Percentiles rank a stretch among this genome's conserved stretches.
These are phyloP conservation scores for Tylopilus rubrobrunneus DNA, from an alignment of 768 basidiomycete genomes.

Conservation along the genomic window DNA sequence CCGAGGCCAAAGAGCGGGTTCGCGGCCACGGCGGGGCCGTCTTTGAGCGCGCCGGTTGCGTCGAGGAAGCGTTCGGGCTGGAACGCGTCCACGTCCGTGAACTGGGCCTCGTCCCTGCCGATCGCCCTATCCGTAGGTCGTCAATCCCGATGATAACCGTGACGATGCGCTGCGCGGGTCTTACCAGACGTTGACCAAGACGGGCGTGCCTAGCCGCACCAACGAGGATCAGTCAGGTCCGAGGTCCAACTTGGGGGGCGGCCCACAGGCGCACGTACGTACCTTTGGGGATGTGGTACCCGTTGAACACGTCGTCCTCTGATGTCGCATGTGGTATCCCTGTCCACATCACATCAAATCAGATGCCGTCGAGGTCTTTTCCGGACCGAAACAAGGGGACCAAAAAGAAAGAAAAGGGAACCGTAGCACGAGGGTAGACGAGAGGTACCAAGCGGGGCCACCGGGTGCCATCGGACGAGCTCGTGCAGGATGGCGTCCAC, in stretches of 20 bases:
- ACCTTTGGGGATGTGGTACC: slow-evolving; percentile 42
- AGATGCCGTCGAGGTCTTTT: too few species aligned
- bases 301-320: slow-evolving; percentile 25
- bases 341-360: not conserved
- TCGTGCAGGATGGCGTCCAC: slow-evolving; percentile 41
- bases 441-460: slow-evolving; percentile 19
- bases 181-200: slow-evolving; percentile 36
- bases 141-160: too few species aligned
- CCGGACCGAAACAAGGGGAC: not conserved
- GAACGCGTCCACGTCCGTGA: slow-evolving; percentile 21
- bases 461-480: slow-evolving; percentile 25
- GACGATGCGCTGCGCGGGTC: not conserved
- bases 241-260: too few species aligned
- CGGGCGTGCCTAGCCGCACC: slow-evolving; percentile 20
- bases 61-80: slow-evolving; percentile 25
- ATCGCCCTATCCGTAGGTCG: slow-evolving; percentile 19
- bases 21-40: slow-evolving; percentile 4
- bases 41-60: slow-evolving; percentile 10
- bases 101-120: slow-evolving; percentile 15
- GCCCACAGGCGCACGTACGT: not conserved
- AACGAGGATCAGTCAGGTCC: too few species aligned
- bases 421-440: not conserved
- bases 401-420: too few species aligned
- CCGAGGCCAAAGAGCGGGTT: slow-evolving; percentile 27
- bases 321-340: slow-evolving; percentile 25